Evolutionary conservation across 2,329 filamentous ascomycete genomes (phyloP).

Genomic region (Coniochaeta sp.): DNA sequence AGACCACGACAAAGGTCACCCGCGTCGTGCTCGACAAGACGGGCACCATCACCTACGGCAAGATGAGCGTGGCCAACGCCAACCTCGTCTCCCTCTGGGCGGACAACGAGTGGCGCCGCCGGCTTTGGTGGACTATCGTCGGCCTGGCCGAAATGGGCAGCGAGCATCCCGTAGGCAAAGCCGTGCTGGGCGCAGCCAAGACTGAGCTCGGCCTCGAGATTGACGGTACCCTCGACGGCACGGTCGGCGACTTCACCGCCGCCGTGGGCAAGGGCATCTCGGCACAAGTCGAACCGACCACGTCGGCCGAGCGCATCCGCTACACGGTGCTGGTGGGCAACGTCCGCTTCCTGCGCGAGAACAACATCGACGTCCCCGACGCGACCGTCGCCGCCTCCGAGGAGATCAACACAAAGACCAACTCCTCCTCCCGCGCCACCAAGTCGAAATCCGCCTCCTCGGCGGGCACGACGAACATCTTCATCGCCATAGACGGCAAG

Average conservation of each 20-base stretch:
- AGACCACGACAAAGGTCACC: constrained; percentile 83
- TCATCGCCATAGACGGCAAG: constrained; percentile 74
- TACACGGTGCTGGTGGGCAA: constrained; percentile 84
- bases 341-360: constrained; percentile 65
- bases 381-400: constrained; percentile 58
- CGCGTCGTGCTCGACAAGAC: constrained; percentile 95
- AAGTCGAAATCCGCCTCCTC: constrained; percentile 28
- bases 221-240: constrained; percentile 74
- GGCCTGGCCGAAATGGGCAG: constrained; percentile 93
- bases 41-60: constrained; percentile 86
- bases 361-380: constrained; percentile 58
- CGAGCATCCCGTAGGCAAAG: constrained; percentile 92
- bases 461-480: constrained; percentile 82
- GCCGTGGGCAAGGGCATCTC: constrained; percentile 79
- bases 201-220: constrained; percentile 63
- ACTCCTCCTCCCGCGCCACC: constrained; percentile 17
- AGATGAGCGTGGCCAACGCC: constrained; percentile 81
- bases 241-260: constrained; percentile 76
- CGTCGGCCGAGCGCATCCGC: constrained; percentile 58
- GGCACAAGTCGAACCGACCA: constrained; percentile 71
- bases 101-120: constrained; percentile 57
- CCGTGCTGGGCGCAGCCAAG: constrained; percentile 71
- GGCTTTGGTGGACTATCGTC: constrained; percentile 92
- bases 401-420: constrained; percentile 42
- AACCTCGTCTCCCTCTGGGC: constrained; percentile 65